Conservation (phyloP, 1,139 yeast genomes). For the Yamadazyma kanchanaburiensis region DNA sequence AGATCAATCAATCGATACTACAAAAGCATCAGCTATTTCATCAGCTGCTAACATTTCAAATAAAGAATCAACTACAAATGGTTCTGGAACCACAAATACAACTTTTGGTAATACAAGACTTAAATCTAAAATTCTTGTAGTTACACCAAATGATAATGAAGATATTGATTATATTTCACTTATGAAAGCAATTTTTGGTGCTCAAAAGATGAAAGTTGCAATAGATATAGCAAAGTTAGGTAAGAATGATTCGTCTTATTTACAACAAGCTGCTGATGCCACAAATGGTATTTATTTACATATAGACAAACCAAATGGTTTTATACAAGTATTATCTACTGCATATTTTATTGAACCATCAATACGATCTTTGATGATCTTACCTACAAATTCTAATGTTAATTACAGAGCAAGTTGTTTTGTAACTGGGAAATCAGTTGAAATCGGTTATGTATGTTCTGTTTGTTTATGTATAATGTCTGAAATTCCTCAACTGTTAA, state of each 20-base stretch:
- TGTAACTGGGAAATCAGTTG: conserved; percentile 82
- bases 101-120: conserved; percentile 33
- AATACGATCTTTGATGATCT: conserved; percentile 65
- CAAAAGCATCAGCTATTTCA: conserved; percentile 45
- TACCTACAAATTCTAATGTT: conserved; percentile 83
- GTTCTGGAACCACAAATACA: conserved; percentile 11
- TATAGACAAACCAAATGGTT: conserved; percentile 70
- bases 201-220: conserved; percentile 87
- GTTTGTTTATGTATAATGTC: conserved; percentile 83
- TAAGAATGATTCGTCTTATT: conserved; percentile 63
- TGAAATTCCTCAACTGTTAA: conserved; percentile 58
- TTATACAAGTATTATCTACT: conserved; percentile 61
- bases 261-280: conserved; percentile 96
- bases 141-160: conserved; percentile 75
- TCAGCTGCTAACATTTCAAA: conserved; percentile 31
- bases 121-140: conserved; percentile 69
- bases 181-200: conserved; percentile 95
- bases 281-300: conserved; percentile 87
- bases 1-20: conserved; percentile 47
- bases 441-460: conserved; percentile 91
- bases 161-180: conserved; percentile 84
- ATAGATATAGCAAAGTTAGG: conserved; percentile 89
- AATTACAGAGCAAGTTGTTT: conserved; percentile 96
- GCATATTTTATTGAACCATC: conserved; percentile 85
- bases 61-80: conserved; percentile 11